Evolutionary conservation across 768 basidiomycete genomes (phyloP).

Genomic region (Suillus tomentosus): DNA sequence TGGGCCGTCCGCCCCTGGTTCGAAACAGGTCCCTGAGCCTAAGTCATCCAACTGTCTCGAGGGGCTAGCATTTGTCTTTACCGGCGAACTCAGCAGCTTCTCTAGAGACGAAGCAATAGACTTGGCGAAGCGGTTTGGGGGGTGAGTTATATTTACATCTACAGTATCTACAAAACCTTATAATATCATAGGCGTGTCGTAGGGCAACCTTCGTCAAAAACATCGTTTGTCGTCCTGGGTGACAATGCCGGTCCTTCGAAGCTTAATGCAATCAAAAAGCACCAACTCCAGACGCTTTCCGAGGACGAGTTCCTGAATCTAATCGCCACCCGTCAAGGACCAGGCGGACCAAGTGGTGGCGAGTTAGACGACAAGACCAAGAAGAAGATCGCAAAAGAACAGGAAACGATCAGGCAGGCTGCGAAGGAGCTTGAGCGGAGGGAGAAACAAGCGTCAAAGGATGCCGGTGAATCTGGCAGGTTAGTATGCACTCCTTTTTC

Average conservation of each 20-base stretch:
- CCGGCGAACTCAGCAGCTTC: conserved; percentile 86
- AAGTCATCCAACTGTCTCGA: conserved; percentile 81
- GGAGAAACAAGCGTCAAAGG: conserved; percentile 57
- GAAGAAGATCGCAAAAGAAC: conserved; percentile 81
- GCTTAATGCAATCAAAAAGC: conserved; percentile 82
- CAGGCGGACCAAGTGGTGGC: conserved; percentile 37
- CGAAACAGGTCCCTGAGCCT: conserved; percentile 63
- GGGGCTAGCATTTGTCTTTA: conserved; percentile 92
- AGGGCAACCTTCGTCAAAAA: conserved; percentile 85
- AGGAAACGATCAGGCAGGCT: conserved; percentile 67
- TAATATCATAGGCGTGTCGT: conserved; percentile 73
- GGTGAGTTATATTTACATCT: conserved; percentile 51
- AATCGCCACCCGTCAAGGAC: conserved; percentile 70
- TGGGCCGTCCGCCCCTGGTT: conserved; percentile 57
- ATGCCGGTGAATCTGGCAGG: conserved; percentile 23
- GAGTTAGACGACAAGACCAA: conserved; percentile 74
- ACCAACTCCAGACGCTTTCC: conserved; percentile 68
- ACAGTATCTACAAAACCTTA: conserved; percentile 1
- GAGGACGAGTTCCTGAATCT: conserved; percentile 89
- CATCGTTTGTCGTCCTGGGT: conserved; percentile 87
- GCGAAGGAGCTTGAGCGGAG: conserved; percentile 79
- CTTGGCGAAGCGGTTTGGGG: conserved; percentile 90
- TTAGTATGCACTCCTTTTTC: conserved; percentile 5
- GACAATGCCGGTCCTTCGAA: conserved; percentile 88
- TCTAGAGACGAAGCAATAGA: conserved; percentile 86